Percentiles rank a stretch among this genome's conserved stretches.
phyloP scores from a whole-genome alignment of 768 basidiomycete species.

The Tricholoma terreum region DNA sequence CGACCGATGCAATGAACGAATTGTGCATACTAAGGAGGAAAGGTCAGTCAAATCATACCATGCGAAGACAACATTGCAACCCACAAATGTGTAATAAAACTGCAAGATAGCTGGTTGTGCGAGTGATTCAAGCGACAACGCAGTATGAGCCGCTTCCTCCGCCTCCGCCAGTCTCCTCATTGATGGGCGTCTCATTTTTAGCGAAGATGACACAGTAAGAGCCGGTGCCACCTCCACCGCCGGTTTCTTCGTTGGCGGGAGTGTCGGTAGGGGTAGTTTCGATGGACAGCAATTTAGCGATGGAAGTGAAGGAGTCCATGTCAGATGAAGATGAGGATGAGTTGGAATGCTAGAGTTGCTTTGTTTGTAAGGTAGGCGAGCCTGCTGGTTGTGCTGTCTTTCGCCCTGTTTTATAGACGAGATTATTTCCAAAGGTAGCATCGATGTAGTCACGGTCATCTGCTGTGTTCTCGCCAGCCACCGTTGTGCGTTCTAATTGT shows the following conservation, averaged over 20 bases:
- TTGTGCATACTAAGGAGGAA: neutral
- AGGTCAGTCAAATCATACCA: neutral
- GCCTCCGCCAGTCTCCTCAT: constrained; percentile 3
- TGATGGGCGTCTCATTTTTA: neutral
- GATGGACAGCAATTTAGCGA: neutral
- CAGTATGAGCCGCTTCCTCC: neutral
- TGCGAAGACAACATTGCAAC: neutral
- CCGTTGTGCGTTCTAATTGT: neutral
- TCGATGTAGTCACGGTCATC: neutral
- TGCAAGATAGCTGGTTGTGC: neutral
- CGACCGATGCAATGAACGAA: neutral
- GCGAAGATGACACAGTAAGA: constrained; percentile 6
- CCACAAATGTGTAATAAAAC: neutral
- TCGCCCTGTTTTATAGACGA: neutral
- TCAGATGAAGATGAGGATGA: constrained; percentile 3
- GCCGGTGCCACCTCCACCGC: neutral
- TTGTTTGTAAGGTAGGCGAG: constrained; percentile 1
- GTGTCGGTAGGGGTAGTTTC: neutral
- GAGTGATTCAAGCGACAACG: constrained; percentile 8
- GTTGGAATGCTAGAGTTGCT: neutral
- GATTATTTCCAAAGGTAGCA: neutral
- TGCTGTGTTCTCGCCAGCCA: neutral
- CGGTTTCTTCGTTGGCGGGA: constrained; percentile 1
- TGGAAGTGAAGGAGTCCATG: constrained; percentile 7
- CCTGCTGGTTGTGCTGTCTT: neutral